These are phyloP conservation scores for Gentiana dahurica DNA, from an alignment of 257 asterid genomes.

Conservation along the genomic window DNA sequence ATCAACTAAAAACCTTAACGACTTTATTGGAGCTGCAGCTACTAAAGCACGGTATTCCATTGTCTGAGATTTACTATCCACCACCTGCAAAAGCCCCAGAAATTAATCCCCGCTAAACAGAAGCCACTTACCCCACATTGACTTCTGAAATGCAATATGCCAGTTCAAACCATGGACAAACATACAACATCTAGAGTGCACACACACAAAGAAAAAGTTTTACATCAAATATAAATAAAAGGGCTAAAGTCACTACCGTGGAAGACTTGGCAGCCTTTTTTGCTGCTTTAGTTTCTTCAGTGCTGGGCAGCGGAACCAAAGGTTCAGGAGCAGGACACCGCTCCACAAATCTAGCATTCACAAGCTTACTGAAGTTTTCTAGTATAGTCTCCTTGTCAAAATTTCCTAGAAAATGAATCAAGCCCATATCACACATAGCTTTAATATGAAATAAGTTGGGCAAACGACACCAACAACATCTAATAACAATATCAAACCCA, in stretches of 20 bases:
- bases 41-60: constrained; percentile 59
- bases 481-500: no score
- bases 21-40: constrained; percentile 79
- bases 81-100: no score
- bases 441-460: not conserved
- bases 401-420: constrained; percentile 35
- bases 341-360: constrained; percentile 60
- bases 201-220: not conserved
- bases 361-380: constrained; percentile 52
- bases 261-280: constrained; percentile 37
- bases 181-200: not conserved
- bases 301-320: constrained; percentile 43
- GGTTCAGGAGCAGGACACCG: constrained; percentile 91
- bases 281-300: constrained; percentile 37
- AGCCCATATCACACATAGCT: not conserved
- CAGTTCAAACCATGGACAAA: not conserved
- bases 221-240: not conserved
- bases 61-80: constrained; percentile 19
- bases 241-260: constrained; percentile 33
- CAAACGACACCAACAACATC: no score
- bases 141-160: no score
- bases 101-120: no score
- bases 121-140: no score
- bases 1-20: constrained; percentile 61
- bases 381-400: constrained; percentile 25